Evolutionary conservation across 129 eudicot species (phyloP), one percentile per base, ranked within the genome.

Genomic region (Silybum marianum): DNA sequence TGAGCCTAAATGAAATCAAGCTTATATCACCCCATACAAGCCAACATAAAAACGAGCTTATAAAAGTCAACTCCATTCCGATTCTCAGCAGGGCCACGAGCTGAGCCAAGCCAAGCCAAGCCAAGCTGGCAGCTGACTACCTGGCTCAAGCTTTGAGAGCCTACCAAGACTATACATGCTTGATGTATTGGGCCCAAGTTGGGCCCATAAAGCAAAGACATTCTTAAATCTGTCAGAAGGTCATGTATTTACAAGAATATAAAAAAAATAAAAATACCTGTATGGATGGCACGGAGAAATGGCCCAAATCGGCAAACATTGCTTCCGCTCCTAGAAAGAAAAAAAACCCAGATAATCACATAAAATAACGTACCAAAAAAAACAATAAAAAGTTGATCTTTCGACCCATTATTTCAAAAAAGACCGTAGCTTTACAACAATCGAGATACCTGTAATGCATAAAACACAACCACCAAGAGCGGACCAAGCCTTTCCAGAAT

Each of bases 251-350:
- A 54, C 65, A 54, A 54, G 3, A 54, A 54, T 14, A 54, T 58
- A 34, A 67, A 13, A 65, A 42, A 22, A 10, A 72, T 40, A 3
- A 24, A 32, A 30, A 30, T 32, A 90, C 98, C 98, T 95, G 99
- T 71, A 95, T 93, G 78, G 99, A 93, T 51, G 88, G 91, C 76
- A 95, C 97, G 25, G 99, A 88, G 78, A 95, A 95, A 87, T 95
- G 99, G 58, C 99, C 99, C 48, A 95, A 84, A 88, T 95, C 99
- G 23, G 99, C 98, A 88, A 95, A 95, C 99, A 95, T 93, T 40
- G 99, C 99, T 86, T 95, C 98, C 7, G 97, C 98, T 82, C 99
- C 99, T 92, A 90, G 65, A 90, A 84, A 90, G 65, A 90, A 84
- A 19, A 42, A 75, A 65, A 28, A 34, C 46, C 25, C 62, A 75